Percentiles rank a stretch among this genome's conserved stretches.
phyloP scores from a whole-genome alignment of 257 asterid species.

The Solanum arcanum region DNA sequence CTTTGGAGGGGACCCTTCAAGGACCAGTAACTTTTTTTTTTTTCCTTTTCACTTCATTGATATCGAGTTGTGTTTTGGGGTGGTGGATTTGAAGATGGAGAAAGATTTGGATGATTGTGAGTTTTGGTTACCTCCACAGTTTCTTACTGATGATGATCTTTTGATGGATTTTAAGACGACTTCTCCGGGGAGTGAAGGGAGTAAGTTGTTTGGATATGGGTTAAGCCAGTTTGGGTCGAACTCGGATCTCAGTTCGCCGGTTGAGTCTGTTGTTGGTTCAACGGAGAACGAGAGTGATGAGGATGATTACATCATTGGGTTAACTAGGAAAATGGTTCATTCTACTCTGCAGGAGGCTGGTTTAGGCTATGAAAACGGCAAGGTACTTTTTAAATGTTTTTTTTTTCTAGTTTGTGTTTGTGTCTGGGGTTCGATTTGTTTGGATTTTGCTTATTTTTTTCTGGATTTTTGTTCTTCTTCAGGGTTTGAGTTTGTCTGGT shows the following conservation, averaged over 20 bases:
- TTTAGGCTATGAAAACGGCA: neutral
- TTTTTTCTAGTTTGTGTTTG: too few relatives aligned
- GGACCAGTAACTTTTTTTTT: neutral
- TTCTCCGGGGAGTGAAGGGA: neutral
- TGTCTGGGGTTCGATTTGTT: neutral
- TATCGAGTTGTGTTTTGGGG: neutral
- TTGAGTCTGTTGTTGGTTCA: constrained; percentile 44
- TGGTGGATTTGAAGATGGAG: constrained; percentile 9
- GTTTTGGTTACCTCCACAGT: constrained; percentile 35
- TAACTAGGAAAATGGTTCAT: constrained; percentile 24
- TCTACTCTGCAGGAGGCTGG: constrained; percentile 21
- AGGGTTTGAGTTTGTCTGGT: constrained; percentile 40
- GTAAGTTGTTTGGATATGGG: neutral
- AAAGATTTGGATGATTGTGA: constrained; percentile 16
- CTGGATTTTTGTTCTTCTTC: too few relatives aligned
- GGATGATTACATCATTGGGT: constrained; percentile 43
- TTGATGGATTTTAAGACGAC: constrained; percentile 1
- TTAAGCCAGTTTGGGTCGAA: constrained; percentile 7
- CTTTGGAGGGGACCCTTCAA: neutral
- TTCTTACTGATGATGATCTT: constrained; percentile 20
- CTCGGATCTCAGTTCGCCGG: constrained; percentile 65
- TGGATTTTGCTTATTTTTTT: neutral
- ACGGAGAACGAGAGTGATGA: constrained; percentile 67
- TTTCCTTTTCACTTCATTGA: neutral
- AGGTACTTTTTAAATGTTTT: constrained; percentile 13